phyloP scores from a whole-genome alignment of 129 eudicot species.

The Flaveria sonorensis region DNA sequence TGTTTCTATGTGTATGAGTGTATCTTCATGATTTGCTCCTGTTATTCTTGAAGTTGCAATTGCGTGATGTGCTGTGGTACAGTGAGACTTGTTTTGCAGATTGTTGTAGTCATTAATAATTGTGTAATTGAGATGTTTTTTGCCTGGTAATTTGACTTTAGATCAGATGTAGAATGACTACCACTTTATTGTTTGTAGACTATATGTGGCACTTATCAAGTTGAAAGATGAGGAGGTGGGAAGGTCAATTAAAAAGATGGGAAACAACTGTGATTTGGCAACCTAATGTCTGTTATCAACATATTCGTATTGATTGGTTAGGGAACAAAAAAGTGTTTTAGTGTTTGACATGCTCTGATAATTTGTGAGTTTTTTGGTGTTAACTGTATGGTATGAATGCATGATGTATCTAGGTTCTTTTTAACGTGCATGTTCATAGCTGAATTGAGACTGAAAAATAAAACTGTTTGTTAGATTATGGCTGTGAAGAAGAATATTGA shows the following conservation, averaged over 20 bases:
- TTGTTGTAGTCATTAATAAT: background rate
- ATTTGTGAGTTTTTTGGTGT: background rate
- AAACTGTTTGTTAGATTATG: slow-evolving; percentile 57
- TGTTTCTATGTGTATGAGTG: background rate
- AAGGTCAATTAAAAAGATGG: no score
- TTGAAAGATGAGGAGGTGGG: slow-evolving; percentile 5
- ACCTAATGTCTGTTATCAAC: slow-evolving; percentile 1
- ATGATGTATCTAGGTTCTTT: slow-evolving; percentile 8
- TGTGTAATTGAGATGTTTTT: background rate
- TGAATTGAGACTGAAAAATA: slow-evolving; percentile 20
- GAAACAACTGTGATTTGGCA: background rate
- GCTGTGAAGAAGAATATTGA: slow-evolving; percentile 91
- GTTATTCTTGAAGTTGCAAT: background rate
- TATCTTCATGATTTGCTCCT: background rate
- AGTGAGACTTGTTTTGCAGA: background rate
- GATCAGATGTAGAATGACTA: background rate
- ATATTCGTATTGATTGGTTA: background rate
- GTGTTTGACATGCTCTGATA: background rate
- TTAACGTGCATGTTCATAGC: background rate
- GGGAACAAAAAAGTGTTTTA: background rate
- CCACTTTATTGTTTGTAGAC: background rate
- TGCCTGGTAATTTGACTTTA: background rate
- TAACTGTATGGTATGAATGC: background rate
- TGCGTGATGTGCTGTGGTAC: slow-evolving; percentile 1
- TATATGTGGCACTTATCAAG: background rate